Percentiles rank a stretch among this genome's conserved stretches.
These are phyloP conservation scores for Neopestalotiopsis sp. DNA, from an alignment of 2,329 filamentous ascomycete genomes.

Conservation along the genomic window DNA sequence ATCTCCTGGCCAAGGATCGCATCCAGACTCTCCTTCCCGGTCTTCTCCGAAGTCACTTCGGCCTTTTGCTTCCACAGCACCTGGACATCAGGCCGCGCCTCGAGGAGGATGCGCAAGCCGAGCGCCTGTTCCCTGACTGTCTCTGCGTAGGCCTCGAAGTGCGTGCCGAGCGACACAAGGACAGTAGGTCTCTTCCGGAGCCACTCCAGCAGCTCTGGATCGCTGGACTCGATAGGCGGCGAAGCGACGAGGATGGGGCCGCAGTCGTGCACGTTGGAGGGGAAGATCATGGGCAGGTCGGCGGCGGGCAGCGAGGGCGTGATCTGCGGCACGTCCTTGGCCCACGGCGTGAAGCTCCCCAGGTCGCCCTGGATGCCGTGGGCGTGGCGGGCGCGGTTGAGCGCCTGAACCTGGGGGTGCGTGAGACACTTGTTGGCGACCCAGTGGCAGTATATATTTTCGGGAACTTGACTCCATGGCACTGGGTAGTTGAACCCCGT, in stretches of 20 bases:
- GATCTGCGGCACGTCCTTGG: slow-evolving; percentile 2
- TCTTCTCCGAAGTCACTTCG: background rate
- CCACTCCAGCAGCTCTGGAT: slow-evolving; percentile 21
- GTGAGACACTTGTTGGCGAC: background rate
- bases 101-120: slow-evolving; percentile 21
- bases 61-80: slow-evolving; percentile 24
- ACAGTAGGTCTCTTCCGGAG: slow-evolving; percentile 23
- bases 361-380: slow-evolving; percentile 1
- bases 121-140: slow-evolving; percentile 21
- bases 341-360: background rate
- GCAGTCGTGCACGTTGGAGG: slow-evolving; percentile 22
- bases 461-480: background rate
- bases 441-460: slow-evolving; percentile 2
- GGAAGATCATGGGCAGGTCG: slow-evolving; percentile 25
- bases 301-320: slow-evolving; percentile 24
- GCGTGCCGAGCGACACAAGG: slow-evolving; percentile 25
- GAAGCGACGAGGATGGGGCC: slow-evolving; percentile 25
- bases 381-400: background rate
- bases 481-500: slow-evolving; percentile 11
- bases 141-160: slow-evolving; percentile 22
- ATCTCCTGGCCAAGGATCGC: background rate
- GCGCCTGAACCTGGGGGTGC: background rate
- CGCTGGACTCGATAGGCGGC: slow-evolving; percentile 16
- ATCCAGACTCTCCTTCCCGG: background rate
- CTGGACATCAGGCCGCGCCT: slow-evolving; percentile 23